These are phyloP conservation scores for Carallia pectinifolia DNA, from an alignment of 345 rosid genomes.

Conservation along the genomic window DNA sequence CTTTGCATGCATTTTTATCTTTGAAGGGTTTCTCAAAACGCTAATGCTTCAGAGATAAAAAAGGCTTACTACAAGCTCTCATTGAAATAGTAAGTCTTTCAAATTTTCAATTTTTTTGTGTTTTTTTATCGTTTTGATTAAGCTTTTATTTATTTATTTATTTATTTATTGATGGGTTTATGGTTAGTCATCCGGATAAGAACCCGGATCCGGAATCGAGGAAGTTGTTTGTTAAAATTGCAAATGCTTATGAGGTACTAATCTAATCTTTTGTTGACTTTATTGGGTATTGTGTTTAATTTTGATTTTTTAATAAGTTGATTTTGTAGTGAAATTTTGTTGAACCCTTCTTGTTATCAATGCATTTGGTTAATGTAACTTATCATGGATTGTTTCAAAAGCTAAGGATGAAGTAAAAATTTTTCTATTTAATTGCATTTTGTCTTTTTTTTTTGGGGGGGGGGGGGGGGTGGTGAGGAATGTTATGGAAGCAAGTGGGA, in stretches of 20 bases:
- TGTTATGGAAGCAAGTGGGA: too few species aligned
- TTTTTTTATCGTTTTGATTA: conserved; percentile 2
- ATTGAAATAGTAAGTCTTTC: conserved; percentile 58
- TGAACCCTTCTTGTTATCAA: too few species aligned
- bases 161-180: conserved; percentile 9
- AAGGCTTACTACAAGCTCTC: conserved; percentile 95
- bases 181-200: conserved; percentile 86
- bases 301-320: too few species aligned
- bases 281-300: too few species aligned
- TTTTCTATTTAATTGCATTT: too few species aligned
- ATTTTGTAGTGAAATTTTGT: too few species aligned
- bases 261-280: not conserved
- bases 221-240: conserved; percentile 85
- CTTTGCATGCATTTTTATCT: conserved; percentile 3
- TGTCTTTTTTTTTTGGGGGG: too few species aligned
- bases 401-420: too few species aligned
- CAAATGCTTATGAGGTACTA: conserved; percentile 95
- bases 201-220: conserved; percentile 95
- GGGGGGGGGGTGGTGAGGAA: too few species aligned
- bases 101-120: not conserved
- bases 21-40: conserved; percentile 68
- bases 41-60: conserved; percentile 90
- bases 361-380: too few species aligned
- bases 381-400: too few species aligned
- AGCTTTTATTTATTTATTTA: not conserved